phyloP scores from a whole-genome alignment of 176 grass and related monocot genomes.

The Aegilops sharonensis region DNA sequence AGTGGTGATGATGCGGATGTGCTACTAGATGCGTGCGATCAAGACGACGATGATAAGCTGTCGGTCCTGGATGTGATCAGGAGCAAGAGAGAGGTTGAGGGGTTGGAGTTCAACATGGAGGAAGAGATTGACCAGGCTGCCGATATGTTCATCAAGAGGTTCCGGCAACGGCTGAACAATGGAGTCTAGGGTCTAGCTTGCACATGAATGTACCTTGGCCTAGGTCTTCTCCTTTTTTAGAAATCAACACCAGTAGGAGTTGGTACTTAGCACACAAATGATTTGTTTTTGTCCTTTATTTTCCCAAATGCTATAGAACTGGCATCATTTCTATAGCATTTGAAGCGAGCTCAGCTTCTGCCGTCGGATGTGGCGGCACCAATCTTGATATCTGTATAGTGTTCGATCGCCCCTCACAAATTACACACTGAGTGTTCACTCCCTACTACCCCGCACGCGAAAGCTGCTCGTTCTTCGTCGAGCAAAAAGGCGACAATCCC shows the following conservation, averaged over 20 bases:
- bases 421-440: too few relatives aligned
- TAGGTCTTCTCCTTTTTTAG: not conserved
- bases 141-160: slow-evolving; percentile 72
- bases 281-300: too few relatives aligned
- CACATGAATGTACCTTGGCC: not conserved
- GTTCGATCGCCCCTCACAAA: too few relatives aligned
- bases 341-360: too few relatives aligned
- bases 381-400: too few relatives aligned
- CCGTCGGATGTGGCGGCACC: too few relatives aligned
- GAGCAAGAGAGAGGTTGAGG: slow-evolving; percentile 50
- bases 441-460: too few relatives aligned
- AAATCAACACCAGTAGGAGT: too few relatives aligned
- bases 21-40: not conserved
- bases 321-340: too few relatives aligned
- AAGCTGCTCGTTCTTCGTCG: too few relatives aligned
- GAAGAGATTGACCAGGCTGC: slow-evolving; percentile 72
- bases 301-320: too few relatives aligned
- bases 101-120: slow-evolving; percentile 60
- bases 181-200: slow-evolving; percentile 5
- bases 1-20: not conserved
- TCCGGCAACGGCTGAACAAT: slow-evolving; percentile 57
- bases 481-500: not conserved
- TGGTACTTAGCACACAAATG: too few relatives aligned
- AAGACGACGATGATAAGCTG: not conserved
- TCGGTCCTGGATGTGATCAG: slow-evolving; percentile 73